Evolutionary conservation across 441 rosid species (phyloP), one percentile per base, ranked within the genome.

Genomic region (Adansonia grandidieri): DNA sequence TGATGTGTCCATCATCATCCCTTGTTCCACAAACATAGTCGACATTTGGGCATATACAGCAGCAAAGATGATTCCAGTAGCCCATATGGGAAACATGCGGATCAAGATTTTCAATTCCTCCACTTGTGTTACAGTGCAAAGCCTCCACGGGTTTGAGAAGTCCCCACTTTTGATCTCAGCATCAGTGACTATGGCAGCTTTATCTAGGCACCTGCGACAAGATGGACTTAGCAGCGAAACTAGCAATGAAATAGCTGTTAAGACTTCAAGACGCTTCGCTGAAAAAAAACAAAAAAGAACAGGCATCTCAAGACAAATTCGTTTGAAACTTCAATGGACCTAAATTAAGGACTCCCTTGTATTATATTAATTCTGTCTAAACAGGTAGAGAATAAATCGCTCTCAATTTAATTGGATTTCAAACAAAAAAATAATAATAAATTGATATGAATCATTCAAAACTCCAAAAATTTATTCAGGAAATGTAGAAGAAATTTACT

Each of bases 1-100:
- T 6, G 78, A 85, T 40, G 92, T 85, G 81, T 93, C 85, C 98
- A 93, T 95, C 84, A 88, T 78, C 88, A 85, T 89, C 57, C 99
- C 96, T 87, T 95, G 98, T 78, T 95, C 98, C 73, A 95, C 97
- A 70, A 93, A 95, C 94, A 90, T 84, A 9, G 97, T 89, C 7
- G 91, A 87, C 88, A 91, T 92, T 72, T 95, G 97, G 20, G 97
- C 91, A 73, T 93, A 89, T 0, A 91, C 91, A 2, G 97, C 95
- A 20, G 93, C 80, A 80, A 93, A 95, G 11, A 91, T 82, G n/a
- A 95, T 93, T 62, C 94, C 97, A 0, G 94, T 87, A 51, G 95
- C 98, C 98, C 97, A 93, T 56, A 93, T 88, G 2, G 97, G 96
- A 73, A 92, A 91, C 98, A 95, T 90, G 20, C 96, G 91, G 45